Evolutionary conservation across 148 eudicot genomes (phyloP).

Genomic region (Simmondsia chinensis): DNA sequence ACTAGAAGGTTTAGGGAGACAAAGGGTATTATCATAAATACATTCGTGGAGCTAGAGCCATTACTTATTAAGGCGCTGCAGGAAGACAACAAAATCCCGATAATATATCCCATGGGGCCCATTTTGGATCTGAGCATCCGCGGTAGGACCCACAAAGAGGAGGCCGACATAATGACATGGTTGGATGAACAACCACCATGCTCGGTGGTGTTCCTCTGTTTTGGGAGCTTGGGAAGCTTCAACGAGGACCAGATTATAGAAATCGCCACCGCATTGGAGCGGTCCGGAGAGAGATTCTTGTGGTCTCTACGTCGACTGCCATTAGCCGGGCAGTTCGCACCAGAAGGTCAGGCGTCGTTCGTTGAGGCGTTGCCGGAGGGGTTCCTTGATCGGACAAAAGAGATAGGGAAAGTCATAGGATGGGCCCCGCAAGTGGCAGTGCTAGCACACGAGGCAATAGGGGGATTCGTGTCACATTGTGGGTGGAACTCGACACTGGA

Average conservation of each 20-base stretch:
- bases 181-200: constrained; percentile 4
- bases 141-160: background rate
- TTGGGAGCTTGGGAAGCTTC: constrained; percentile 15
- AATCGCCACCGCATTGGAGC: constrained; percentile 9
- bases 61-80: background rate
- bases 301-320: constrained; percentile 16
- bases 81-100: background rate
- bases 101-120: no score
- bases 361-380: constrained; percentile 17
- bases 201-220: constrained; percentile 18
- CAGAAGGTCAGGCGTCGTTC: background rate
- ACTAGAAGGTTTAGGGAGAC: no score
- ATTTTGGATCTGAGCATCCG: no score
- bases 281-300: constrained; percentile 10
- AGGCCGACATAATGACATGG: constrained; percentile 4
- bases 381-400: constrained; percentile 17
- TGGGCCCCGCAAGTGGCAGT: constrained; percentile 11
- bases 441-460: constrained; percentile 4
- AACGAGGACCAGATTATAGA: background rate
- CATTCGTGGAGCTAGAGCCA: constrained; percentile 9
- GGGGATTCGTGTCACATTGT: constrained; percentile 18
- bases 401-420: constrained; percentile 13
- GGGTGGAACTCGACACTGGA: no score
- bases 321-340: background rate
- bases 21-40: constrained; percentile 10